phyloP scores from a whole-genome alignment of 306 rosid genomes.

The Arachis hypogaea region DNA sequence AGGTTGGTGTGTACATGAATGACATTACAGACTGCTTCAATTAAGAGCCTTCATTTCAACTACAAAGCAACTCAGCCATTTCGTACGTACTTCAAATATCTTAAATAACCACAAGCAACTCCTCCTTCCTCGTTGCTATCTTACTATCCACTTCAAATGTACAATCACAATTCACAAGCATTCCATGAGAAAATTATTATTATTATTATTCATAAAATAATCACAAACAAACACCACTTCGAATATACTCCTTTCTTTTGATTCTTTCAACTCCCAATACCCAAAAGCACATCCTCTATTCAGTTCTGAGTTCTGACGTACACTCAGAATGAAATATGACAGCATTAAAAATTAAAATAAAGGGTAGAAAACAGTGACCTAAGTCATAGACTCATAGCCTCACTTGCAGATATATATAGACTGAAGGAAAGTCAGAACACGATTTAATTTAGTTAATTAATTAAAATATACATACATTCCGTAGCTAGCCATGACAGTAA shows the following conservation, averaged over 20 bases:
- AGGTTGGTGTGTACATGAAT: neutral
- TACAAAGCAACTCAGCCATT: neutral
- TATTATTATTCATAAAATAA: neutral
- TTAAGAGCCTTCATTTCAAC: slow-evolving; percentile 6
- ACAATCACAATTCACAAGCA: too few species aligned
- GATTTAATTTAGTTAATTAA: neutral
- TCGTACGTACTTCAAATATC: neutral
- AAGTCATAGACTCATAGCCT: slow-evolving; percentile 24
- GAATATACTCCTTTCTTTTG: slow-evolving; percentile 3
- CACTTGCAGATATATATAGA: slow-evolving; percentile 2
- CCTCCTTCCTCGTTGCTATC: too few species aligned
- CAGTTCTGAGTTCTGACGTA: slow-evolving; percentile 4
- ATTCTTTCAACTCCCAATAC: neutral
- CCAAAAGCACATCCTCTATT: slow-evolving; percentile 3
- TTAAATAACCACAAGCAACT: neutral
- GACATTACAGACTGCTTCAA: neutral
- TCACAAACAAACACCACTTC: neutral
- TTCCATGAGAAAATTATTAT: neutral
- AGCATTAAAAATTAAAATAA: neutral
- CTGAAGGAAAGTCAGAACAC: neutral
- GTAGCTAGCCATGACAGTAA: slow-evolving; percentile 15
- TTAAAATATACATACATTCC: slow-evolving; percentile 8
- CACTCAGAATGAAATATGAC: slow-evolving; percentile 32
- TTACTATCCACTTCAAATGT: too few species aligned
- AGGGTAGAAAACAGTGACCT: neutral